Evolutionary conservation across 2,329 filamentous ascomycete species (phyloP), one percentile per base, ranked within the genome.

Genomic region (Monosporascus sp.): DNA sequence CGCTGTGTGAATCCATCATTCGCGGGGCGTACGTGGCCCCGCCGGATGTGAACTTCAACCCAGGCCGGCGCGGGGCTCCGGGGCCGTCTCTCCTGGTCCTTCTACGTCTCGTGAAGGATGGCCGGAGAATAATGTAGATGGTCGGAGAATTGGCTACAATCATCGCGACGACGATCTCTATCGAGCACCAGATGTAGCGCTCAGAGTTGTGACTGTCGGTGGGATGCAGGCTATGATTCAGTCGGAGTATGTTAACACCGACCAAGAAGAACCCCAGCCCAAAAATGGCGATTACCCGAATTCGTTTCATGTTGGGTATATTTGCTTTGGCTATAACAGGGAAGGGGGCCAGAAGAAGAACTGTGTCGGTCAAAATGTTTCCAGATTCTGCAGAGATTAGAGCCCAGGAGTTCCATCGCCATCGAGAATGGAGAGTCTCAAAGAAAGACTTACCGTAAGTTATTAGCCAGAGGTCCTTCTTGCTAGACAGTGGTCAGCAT

Each of bases 91-190:
- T 34, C 31, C 31, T 34, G 31, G 31, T 11, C 31, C 31, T 34
- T 4, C 31, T 27, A 24, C 24, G 14, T 46, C 5, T 46, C 43
- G 11, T 27, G 43, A 46, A 46, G 24, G 37, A 27, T 3, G 36
- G 41, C 19, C 43, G 44, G 9, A 58, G 24, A 5, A 61, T 46
- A 11, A 52, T 46, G 46, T 52, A 61, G 34, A 61, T 55, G 3
- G 45, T 44, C 19, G 58, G 58, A 22, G 53, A n/a, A 1, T 53
- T 58, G 22, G 58, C 51, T 2, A 58, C 52, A 5, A 55, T 20
- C 36, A 51, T 20, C 3, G 56, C 55, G n/a, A 61, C 37, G 16
- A 16, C 31, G 26, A 58, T 46, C 45, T 61, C 59, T 16, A 61
- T 37, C 14, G 53, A 52, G 5, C 51, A 52, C 58, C 59, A 61